phyloP scores from a whole-genome alignment of 441 rosid genomes.

The Pelargonium citronellum region DNA sequence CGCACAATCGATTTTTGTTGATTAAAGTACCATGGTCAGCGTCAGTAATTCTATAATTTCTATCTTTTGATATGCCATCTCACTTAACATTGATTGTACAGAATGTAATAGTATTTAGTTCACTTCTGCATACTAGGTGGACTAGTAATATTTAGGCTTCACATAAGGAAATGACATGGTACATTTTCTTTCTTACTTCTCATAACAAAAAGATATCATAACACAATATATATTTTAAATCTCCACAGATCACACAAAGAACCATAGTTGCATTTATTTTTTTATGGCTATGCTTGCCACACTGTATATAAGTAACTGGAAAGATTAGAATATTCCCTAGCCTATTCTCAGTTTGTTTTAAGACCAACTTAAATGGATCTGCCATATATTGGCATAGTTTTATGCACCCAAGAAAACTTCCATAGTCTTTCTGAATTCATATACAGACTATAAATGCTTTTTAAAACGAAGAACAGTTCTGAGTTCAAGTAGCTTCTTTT shows the following conservation, averaged over 20 bases:
- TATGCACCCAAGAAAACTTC: neutral
- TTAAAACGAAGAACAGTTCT: neutral
- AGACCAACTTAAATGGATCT: too few species aligned
- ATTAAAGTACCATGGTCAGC: too few species aligned
- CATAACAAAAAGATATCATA: neutral
- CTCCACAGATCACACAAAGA: neutral
- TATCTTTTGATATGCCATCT: neutral
- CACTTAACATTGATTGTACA: neutral
- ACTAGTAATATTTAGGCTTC: neutral
- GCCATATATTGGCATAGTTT: neutral
- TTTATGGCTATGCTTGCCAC: too few species aligned
- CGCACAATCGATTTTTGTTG: neutral
- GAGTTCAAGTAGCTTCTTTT: too few species aligned
- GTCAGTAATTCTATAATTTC: too few species aligned
- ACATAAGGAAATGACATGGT: neutral
- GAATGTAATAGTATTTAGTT: neutral
- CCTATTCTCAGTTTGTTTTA: too few species aligned
- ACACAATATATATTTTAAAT: neutral
- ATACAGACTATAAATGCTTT: too few species aligned
- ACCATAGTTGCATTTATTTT: too few species aligned
- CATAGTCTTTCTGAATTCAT: too few species aligned
- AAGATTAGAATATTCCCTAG: too few species aligned
- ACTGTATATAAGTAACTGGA: too few species aligned
- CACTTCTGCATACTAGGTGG: neutral
- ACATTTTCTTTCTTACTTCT: neutral